Evolutionary conservation across 2,329 filamentous ascomycete genomes (phyloP).

Genomic region (Fusarium floridanum): DNA sequence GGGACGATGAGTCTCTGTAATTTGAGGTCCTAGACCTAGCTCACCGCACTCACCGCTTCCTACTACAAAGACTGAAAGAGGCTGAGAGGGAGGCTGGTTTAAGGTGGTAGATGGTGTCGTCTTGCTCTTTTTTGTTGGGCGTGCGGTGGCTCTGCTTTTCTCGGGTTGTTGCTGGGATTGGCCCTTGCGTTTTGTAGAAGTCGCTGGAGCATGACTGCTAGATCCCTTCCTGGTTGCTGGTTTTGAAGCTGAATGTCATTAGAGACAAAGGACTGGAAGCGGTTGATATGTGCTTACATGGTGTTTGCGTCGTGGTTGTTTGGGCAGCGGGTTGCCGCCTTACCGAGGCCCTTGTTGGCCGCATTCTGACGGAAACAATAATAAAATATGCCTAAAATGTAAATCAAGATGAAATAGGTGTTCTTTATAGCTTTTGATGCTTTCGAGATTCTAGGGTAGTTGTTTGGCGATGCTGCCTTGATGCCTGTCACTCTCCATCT

Average conservation of each 20-base stretch:
- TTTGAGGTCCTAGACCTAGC: constrained; percentile 23
- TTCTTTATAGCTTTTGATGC: background rate
- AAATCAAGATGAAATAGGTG: background rate
- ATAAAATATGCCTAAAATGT: background rate
- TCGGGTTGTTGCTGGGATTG: background rate
- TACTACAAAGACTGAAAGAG: constrained; percentile 16
- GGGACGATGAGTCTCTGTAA: background rate
- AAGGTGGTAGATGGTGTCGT: background rate
- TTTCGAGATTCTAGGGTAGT: background rate
- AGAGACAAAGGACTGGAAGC: background rate
- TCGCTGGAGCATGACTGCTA: background rate
- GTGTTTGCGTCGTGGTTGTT: background rate
- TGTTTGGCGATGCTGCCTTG: background rate
- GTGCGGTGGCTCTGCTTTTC: background rate
- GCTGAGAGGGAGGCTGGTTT: background rate
- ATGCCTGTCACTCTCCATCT: background rate
- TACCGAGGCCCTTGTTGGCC: background rate
- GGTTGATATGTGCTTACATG: background rate
- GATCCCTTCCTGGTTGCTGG: background rate
- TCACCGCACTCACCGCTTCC: constrained; percentile 21
- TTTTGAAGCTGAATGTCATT: background rate
- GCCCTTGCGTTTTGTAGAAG: constrained; percentile 4
- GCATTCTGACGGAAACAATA: background rate
- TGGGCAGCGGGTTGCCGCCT: background rate
- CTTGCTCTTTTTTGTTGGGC: background rate